Evolutionary conservation across 2,329 filamentous ascomycete genomes (phyloP).

Genomic region (Ophiocordyceps sinensis): DNA sequence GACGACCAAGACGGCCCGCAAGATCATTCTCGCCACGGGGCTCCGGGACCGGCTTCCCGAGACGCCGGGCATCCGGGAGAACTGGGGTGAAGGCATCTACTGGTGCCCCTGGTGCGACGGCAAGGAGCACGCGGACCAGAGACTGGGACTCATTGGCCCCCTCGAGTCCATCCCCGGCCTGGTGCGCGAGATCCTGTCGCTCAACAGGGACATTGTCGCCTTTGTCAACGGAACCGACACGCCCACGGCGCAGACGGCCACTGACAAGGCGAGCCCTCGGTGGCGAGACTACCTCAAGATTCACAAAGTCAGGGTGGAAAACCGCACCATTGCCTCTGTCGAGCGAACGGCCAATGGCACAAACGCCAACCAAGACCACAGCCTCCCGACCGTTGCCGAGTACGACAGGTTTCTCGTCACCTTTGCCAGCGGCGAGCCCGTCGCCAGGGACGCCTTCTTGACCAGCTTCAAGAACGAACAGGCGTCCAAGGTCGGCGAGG

Average conservation of each 20-base stretch:
- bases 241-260: slow-evolving; percentile 19
- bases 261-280: slow-evolving; percentile 24
- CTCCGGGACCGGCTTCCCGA: slow-evolving; percentile 37
- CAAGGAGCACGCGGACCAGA: slow-evolving; percentile 43
- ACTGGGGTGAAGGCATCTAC: slow-evolving; percentile 44
- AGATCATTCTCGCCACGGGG: slow-evolving; percentile 43
- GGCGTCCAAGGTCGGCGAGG: slow-evolving; percentile 27
- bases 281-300: slow-evolving; percentile 35
- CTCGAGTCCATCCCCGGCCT: slow-evolving; percentile 27
- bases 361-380: slow-evolving; percentile 21
- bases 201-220: slow-evolving; percentile 40
- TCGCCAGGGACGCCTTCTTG: slow-evolving; percentile 37
- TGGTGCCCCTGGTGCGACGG: slow-evolving; percentile 55
- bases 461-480: slow-evolving; percentile 32
- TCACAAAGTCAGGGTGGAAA: slow-evolving; percentile 38
- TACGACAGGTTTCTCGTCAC: slow-evolving; percentile 40
- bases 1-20: slow-evolving; percentile 29
- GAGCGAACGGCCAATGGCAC: slow-evolving; percentile 28
- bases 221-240: slow-evolving; percentile 47
- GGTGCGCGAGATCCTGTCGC: slow-evolving; percentile 36
- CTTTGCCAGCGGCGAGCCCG: slow-evolving; percentile 28
- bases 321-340: slow-evolving; percentile 35
- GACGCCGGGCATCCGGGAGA: slow-evolving; percentile 38
- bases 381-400: slow-evolving; percentile 29
- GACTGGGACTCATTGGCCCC: slow-evolving; percentile 36